Base-by-base conservation (phyloP, 805 yeast genomes). In the Hanseniaspora nectarophila region DNA sequence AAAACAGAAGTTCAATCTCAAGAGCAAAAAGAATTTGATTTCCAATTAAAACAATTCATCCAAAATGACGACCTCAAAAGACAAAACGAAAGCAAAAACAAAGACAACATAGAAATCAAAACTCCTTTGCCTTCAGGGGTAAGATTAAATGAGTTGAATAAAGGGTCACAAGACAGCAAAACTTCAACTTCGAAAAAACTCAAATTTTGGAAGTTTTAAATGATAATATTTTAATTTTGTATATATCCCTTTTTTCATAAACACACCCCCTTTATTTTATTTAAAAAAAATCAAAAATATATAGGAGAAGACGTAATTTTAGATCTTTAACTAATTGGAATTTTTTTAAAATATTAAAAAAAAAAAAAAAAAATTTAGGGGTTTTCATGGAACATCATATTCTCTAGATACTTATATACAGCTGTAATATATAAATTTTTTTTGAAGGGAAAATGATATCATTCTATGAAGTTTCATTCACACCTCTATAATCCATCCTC, bases 71-170 rank as follows among this genome's bases (percentile, higher is more conserved):
- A 49, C 10, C 5, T 15, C 1, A 33, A 33, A 18, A 49, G 53
- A 49, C 9, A 21, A n/a, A 6, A 16, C n/a, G 9, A 23, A 10
- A n/a, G 3, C 26, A 18, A 20, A 13, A 20, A 18, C 16, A 42
- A 16, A 6, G 26, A 42, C 16, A 4, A 29, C 15, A 18, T 31
- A 28, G 45, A 42, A 7, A 42, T 42, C 15, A 26, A 18, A 12
- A 42, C 53, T 5, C 53, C 53, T 7, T 20, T 26, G 20, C 15
- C 34, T 16, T 49, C 53, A 20, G 32, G 35, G 5, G 35, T 39
- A n/a, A 49, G 34, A 24, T 24, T 49, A 23, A 49, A 28, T 16
- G 31, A 40, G 13, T 21, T 46, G 23, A 29, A 29, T 7, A 23
- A 6, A 31, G 33, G 5, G 16, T n/a, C 4, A 13, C 33, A 3